Conservation (phyloP, 1,139 yeast genomes). For the Candida frijolesensis region DNA sequence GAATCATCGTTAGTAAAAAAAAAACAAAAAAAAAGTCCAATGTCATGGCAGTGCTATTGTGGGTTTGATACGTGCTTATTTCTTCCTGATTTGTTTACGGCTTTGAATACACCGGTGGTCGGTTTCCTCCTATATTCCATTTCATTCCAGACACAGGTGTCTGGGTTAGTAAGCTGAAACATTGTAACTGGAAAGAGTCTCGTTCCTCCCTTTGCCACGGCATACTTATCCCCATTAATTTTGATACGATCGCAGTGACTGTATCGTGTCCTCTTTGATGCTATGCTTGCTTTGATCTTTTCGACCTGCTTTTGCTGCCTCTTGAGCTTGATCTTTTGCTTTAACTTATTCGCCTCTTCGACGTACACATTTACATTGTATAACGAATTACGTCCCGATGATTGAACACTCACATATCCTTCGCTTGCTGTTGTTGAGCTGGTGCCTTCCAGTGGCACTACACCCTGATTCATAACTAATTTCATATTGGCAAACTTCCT, state of each 20-base stretch:
- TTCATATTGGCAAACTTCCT: constrained; percentile 10
- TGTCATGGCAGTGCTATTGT: neutral
- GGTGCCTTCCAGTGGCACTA: neutral
- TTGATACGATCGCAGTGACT: constrained; percentile 41
- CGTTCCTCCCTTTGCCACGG: constrained; percentile 37
- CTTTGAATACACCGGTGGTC: constrained; percentile 28
- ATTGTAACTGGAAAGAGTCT: constrained; percentile 31
- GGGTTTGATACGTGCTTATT: constrained; percentile 5
- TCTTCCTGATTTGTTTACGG: neutral
- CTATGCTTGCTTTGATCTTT: constrained; percentile 20
- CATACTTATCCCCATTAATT: constrained; percentile 35
- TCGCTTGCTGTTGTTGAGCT: constrained; percentile 3
- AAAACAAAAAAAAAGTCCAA: too few relatives aligned
- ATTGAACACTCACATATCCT: constrained; percentile 18
- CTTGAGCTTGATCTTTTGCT: constrained; percentile 3
- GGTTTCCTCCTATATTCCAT: constrained; percentile 23
- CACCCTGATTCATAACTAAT: constrained; percentile 7
- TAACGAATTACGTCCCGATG: constrained; percentile 39
- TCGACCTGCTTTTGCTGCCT: constrained; percentile 18
- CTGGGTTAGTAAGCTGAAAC: constrained; percentile 20
- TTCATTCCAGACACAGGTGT: constrained; percentile 32
- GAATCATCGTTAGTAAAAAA: neutral
- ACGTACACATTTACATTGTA: constrained; percentile 37
- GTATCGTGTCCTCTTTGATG: constrained; percentile 28
- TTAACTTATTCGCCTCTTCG: constrained; percentile 26